A percentile compares a stretch with the other conserved stretches of the same genome.
Evolutionary conservation across 2,329 filamentous ascomycete genomes (phyloP).

Genomic region (Seiridium cupressi): DNA sequence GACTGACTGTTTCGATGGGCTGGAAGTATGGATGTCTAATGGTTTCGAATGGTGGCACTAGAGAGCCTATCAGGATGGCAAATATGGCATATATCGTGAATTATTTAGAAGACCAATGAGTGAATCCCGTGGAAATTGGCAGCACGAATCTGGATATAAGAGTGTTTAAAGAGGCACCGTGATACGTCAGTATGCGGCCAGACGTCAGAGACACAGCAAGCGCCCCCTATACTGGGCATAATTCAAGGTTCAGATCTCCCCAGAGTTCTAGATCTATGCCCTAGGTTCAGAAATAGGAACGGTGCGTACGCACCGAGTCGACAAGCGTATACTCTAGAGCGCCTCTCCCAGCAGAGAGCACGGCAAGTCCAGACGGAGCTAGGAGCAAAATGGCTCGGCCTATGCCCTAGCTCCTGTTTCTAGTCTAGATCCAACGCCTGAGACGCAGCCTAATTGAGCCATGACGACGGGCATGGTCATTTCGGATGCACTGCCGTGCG

Average conservation of each 20-base stretch:
- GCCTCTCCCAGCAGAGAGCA: neutral
- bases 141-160: neutral
- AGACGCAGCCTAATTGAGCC: neutral
- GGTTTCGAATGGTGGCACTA: neutral
- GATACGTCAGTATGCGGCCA: neutral
- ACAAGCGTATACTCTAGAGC: neutral
- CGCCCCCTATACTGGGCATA: neutral
- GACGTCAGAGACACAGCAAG: neutral
- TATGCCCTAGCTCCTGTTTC: neutral
- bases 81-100: too few relatives aligned
- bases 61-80: neutral
- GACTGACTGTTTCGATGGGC: neutral
- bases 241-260: neutral
- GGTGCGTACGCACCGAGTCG: neutral
- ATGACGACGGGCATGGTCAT: neutral
- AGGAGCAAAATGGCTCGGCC: neutral
- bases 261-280: neutral
- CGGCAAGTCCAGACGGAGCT: too few relatives aligned
- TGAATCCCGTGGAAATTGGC: too few relatives aligned
- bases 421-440: neutral
- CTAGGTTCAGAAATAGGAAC: neutral
- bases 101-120: too few relatives aligned
- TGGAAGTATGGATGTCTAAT: neutral
- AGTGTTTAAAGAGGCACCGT: neutral
- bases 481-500: neutral